Percentiles rank a stretch among this genome's conserved stretches.
Evolutionary conservation across 257 asterid genomes (phyloP).

Genomic region (Capsicum chinense): DNA sequence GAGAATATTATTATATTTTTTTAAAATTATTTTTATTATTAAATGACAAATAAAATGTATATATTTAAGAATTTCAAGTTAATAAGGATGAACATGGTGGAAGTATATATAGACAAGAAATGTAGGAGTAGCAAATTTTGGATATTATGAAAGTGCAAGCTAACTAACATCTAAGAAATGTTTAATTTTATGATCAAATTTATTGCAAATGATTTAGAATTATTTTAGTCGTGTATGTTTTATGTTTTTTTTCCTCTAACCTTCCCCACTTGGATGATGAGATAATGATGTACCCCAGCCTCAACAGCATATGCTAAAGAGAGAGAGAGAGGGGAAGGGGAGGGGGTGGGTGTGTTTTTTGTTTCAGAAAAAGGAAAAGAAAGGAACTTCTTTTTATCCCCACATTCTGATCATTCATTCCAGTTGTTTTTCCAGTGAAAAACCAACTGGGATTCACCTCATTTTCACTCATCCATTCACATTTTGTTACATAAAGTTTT

Average conservation of each 20-base stretch:
- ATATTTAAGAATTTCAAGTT: too few species aligned
- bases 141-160: background rate
- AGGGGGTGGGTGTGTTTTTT: constrained; percentile 4
- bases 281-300: constrained; percentile 72
- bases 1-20: too few species aligned
- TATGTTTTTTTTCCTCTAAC: constrained; percentile 10
- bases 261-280: constrained; percentile 62
- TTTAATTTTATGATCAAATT: background rate
- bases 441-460: constrained; percentile 53
- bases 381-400: constrained; percentile 47
- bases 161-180: background rate
- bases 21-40: too few species aligned
- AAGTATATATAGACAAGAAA: background rate
- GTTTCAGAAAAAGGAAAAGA: constrained; percentile 31
- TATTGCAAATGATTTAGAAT: constrained; percentile 25
- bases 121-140: background rate
- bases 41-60: too few species aligned
- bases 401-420: constrained; percentile 58
- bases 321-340: constrained; percentile 24
- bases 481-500: constrained; percentile 46
- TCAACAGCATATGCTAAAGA: constrained; percentile 44
- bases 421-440: constrained; percentile 63
- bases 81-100: too few species aligned
- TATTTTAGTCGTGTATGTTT: constrained; percentile 34
- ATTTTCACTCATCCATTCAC: constrained; percentile 37